These are phyloP conservation scores for rapeseed (Brassica napus) DNA, from an alignment of 345 rosid species.

Conservation along the genomic window DNA sequence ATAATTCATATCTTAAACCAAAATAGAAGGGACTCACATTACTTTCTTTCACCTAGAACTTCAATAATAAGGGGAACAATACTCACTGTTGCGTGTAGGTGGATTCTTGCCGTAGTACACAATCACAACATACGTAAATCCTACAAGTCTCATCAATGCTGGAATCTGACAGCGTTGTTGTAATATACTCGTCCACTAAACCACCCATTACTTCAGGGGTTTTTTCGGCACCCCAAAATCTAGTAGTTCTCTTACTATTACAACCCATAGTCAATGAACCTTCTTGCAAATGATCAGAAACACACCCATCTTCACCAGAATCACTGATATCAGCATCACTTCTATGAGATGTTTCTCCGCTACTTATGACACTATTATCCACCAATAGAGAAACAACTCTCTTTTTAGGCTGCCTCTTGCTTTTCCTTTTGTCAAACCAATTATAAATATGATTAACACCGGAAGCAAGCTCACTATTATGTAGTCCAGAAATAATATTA, in stretches of 20 bases:
- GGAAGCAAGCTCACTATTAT: constrained; percentile 45
- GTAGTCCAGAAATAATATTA: constrained; percentile 39
- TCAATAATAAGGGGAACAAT: constrained; percentile 16
- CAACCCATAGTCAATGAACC: constrained; percentile 18
- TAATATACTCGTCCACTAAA: constrained; percentile 65
- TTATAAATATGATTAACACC: constrained; percentile 48
- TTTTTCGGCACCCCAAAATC: constrained; percentile 37
- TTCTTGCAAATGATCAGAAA: constrained; percentile 33
- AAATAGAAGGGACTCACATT: constrained; percentile 15
- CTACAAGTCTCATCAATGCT: constrained; percentile 60
- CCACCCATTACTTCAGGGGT: constrained; percentile 43
- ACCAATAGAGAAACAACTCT: constrained; percentile 55
- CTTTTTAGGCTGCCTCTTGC: constrained; percentile 57
- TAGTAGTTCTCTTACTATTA: constrained; percentile 22
- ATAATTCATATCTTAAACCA: neutral
- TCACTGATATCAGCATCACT: constrained; percentile 40
- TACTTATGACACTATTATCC: constrained; percentile 42
- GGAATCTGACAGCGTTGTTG: constrained; percentile 57
- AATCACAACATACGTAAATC: constrained; percentile 59
- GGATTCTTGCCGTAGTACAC: constrained; percentile 67
- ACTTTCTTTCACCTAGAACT: constrained; percentile 21
- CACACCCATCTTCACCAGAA: constrained; percentile 32
- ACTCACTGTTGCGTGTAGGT: constrained; percentile 57
- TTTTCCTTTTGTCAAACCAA: constrained; percentile 53
- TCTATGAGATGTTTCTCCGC: constrained; percentile 43